These are phyloP conservation scores for Mallotus nudiflorus DNA, from an alignment of 345 rosid species.

Conservation along the genomic window DNA sequence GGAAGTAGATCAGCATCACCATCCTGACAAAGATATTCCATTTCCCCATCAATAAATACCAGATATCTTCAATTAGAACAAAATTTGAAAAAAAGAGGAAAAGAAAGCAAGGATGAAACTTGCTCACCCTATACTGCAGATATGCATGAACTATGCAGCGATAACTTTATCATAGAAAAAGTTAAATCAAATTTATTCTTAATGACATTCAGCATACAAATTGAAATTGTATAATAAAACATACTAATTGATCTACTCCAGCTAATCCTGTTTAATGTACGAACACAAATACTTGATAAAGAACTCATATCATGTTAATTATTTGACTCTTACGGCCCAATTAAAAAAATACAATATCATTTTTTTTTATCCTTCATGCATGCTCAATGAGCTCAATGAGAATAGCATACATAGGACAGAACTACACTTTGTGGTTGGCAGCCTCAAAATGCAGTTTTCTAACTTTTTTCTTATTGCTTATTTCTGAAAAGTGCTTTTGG, in stretches of 20 bases:
- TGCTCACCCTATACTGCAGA: not conserved
- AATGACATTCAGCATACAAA: not conserved
- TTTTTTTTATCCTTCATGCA: no score
- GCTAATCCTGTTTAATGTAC: not conserved
- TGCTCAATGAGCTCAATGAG: no score
- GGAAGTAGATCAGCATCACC: slow-evolving; percentile 80
- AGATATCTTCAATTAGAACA: not conserved
- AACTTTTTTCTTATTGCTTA: no score
- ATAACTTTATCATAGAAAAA: not conserved
- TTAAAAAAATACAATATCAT: no score
- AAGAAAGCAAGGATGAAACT: not conserved
- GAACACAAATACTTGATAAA: not conserved
- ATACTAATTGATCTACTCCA: not conserved
- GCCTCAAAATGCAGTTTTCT: no score
- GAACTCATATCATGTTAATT: no score
- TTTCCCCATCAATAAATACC: slow-evolving; percentile 22
- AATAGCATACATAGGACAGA: no score
- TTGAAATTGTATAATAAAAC: not conserved
- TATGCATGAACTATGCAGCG: no score
- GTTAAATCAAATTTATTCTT: not conserved
- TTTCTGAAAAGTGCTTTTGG: no score
- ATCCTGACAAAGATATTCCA: slow-evolving; percentile 52
- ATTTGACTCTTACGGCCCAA: no score
- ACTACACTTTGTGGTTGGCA: no score
- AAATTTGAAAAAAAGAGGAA: not conserved